Evolutionary conservation across 176 grass and related monocot species (phyloP).

Genomic region (Otatea glauca): DNA sequence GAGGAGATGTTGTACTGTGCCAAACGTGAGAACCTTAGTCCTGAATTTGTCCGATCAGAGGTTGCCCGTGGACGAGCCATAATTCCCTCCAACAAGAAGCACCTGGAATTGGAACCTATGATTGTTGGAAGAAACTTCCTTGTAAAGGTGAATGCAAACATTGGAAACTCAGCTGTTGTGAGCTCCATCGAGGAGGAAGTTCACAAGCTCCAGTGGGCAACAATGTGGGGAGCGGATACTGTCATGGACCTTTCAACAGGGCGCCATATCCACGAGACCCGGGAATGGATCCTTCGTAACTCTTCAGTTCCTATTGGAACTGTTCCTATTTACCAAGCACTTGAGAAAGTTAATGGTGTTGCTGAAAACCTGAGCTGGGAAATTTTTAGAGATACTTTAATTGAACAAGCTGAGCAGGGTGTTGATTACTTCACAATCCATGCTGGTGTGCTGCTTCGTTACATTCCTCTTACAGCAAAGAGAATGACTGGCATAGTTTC

Average conservation of each 20-base stretch:
- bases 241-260: slow-evolving; percentile 99
- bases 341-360: slow-evolving; percentile 97
- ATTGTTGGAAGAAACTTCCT: slow-evolving; percentile 98
- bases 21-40: slow-evolving; percentile 83
- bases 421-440: slow-evolving; percentile 99
- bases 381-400: slow-evolving; percentile 85
- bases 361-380: slow-evolving; percentile 94
- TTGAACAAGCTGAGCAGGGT: slow-evolving; percentile 97
- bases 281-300: slow-evolving; percentile 96
- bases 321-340: slow-evolving; percentile 96
- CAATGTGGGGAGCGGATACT: slow-evolving; percentile 99
- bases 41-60: slow-evolving; percentile 91
- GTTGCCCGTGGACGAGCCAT: slow-evolving; percentile 91
- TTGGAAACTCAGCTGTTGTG: slow-evolving; percentile 90
- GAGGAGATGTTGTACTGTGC: slow-evolving; percentile 98
- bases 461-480: slow-evolving; percentile 97
- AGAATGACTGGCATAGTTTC: slow-evolving; percentile 99
- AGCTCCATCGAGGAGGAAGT: slow-evolving; percentile 98
- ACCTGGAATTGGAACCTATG: slow-evolving; percentile 97
- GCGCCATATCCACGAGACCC: slow-evolving; percentile 94
- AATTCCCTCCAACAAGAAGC: slow-evolving; percentile 93
- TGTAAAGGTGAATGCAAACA: slow-evolving; percentile 97
- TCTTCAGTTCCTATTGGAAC: slow-evolving; percentile 94
- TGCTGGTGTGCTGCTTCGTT: slow-evolving; percentile 86
- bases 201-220: slow-evolving; percentile 98